Evolutionary conservation across 2,329 filamentous ascomycete genomes (phyloP).

Genomic region (Monosporascus sp.): DNA sequence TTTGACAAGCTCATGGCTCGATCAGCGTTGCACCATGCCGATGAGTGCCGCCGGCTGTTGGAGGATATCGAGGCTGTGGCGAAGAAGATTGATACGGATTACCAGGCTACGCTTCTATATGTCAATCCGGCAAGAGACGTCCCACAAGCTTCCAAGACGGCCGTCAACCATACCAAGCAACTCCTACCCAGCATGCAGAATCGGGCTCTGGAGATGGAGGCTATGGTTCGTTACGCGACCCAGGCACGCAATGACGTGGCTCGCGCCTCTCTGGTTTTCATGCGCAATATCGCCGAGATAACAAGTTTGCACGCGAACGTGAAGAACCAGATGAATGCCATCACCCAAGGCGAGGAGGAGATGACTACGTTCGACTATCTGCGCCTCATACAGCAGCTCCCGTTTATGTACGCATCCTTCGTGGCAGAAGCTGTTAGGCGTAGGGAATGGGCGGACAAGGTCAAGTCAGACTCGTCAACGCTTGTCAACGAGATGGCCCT

Average conservation of each 20-base stretch:
- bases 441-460: conserved; percentile 86
- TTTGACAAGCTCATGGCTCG: conserved; percentile 56
- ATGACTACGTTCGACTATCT: conserved; percentile 77
- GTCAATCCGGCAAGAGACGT: conserved; percentile 57
- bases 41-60: conserved; percentile 64
- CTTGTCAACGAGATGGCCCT: conserved; percentile 89
- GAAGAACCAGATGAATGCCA: conserved; percentile 63
- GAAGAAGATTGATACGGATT: conserved; percentile 82
- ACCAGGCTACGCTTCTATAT: conserved; percentile 69
- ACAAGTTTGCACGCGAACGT: conserved; percentile 70
- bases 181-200: conserved; percentile 54
- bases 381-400: conserved; percentile 73
- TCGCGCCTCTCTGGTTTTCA: conserved; percentile 62
- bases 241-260: conserved; percentile 65
- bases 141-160: conserved; percentile 58
- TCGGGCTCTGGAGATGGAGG: conserved; percentile 56
- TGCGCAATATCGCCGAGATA: conserved; percentile 77
- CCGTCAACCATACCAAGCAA: conserved; percentile 58
- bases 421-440: conserved; percentile 80
- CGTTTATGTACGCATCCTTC: conserved; percentile 85
- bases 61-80: conserved; percentile 82
- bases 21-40: conserved; percentile 51
- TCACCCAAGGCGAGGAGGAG: conserved; percentile 71
- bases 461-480: conserved; percentile 79
- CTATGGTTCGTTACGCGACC: conserved; percentile 52